Conservation (phyloP, 495 filamentous ascomycete species). For the Neurospora sp. region DNA sequence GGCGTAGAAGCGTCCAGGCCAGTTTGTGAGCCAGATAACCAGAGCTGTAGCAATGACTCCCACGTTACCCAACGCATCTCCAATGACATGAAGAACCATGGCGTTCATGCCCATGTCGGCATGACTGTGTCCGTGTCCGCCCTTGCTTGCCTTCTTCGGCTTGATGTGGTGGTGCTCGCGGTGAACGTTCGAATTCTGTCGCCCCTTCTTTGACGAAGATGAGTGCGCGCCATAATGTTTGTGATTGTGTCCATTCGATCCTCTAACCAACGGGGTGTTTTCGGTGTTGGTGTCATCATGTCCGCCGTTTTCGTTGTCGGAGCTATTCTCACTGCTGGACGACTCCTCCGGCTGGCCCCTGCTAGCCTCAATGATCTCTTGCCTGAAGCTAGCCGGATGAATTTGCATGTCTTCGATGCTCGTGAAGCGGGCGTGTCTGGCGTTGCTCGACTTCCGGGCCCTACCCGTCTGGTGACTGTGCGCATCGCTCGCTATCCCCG, state of each 20-base stretch:
- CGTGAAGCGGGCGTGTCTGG: slow-evolving; percentile 39
- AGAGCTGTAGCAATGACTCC: slow-evolving; percentile 92
- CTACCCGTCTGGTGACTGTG: slow-evolving; percentile 2
- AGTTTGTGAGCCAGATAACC: slow-evolving; percentile 77
- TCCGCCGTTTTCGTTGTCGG: slow-evolving; percentile 39
- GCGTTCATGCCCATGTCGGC: slow-evolving; percentile 95
- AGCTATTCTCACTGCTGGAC: slow-evolving; percentile 40
- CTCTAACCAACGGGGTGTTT: slow-evolving; percentile 32
- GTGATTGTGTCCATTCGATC: slow-evolving; percentile 10
- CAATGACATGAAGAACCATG: slow-evolving; percentile 91
- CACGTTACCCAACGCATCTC: slow-evolving; percentile 92
- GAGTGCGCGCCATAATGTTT: slow-evolving; percentile 15
- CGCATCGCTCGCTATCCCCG: slow-evolving; percentile 6
- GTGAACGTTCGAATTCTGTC: slow-evolving; percentile 41
- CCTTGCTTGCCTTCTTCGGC: slow-evolving; percentile 52
- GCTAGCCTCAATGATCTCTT: slow-evolving; percentile 78
- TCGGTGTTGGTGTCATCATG: slow-evolving; percentile 42
- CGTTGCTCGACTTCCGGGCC: slow-evolving; percentile 40
- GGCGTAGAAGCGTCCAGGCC: slow-evolving; percentile 56
- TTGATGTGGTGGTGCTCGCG: slow-evolving; percentile 70
- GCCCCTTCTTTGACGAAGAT: slow-evolving; percentile 13
- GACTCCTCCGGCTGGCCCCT: slow-evolving; percentile 35
- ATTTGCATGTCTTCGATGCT: slow-evolving; percentile 68
- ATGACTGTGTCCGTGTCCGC: slow-evolving; percentile 63
- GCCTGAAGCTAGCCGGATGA: slow-evolving; percentile 81